Percentiles rank a stretch among this genome's conserved stretches.
Conservation (phyloP, 176 grass and related monocot genomes). For the Phoenix roebelenii region DNA sequence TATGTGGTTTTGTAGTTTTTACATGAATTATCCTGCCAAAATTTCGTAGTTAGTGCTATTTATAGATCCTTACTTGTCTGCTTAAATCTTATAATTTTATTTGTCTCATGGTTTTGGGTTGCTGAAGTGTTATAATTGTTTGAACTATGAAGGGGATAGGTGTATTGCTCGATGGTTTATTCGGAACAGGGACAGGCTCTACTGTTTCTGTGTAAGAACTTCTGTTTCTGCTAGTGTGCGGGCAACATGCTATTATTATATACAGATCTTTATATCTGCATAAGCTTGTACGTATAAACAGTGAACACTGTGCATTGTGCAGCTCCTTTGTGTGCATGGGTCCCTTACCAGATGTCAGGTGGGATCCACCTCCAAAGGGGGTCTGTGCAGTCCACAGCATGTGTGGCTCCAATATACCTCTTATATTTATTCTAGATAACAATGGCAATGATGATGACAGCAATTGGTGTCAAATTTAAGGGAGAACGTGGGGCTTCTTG, state of each 20-base stretch:
- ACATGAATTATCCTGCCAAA: too few species aligned
- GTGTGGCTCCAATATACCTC: not conserved
- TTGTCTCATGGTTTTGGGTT: too few species aligned
- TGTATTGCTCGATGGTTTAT: constrained; percentile 35
- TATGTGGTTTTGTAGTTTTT: too few species aligned
- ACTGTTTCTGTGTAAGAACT: constrained; percentile 54
- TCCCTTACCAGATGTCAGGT: too few species aligned
- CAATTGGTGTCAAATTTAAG: constrained; percentile 29
- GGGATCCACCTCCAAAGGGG: too few species aligned
- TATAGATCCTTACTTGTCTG: too few species aligned
- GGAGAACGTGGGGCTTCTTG: constrained; percentile 56
- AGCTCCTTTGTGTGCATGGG: not conserved
- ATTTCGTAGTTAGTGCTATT: too few species aligned
- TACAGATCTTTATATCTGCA: too few species aligned
- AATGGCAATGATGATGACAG: constrained; percentile 1
- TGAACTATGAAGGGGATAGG: constrained; percentile 29
- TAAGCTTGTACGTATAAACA: not conserved
- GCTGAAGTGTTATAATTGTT: too few species aligned
- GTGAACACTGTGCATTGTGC: not conserved
- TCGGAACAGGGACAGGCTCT: constrained; percentile 40
- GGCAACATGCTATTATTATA: too few species aligned
- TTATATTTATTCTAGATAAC: not conserved
- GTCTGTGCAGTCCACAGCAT: too few species aligned
- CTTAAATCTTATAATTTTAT: too few species aligned
- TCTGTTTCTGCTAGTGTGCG: not conserved